Base-by-base conservation (phyloP, 176 grass and related monocot genomes). In the Avena sativa region DNA sequence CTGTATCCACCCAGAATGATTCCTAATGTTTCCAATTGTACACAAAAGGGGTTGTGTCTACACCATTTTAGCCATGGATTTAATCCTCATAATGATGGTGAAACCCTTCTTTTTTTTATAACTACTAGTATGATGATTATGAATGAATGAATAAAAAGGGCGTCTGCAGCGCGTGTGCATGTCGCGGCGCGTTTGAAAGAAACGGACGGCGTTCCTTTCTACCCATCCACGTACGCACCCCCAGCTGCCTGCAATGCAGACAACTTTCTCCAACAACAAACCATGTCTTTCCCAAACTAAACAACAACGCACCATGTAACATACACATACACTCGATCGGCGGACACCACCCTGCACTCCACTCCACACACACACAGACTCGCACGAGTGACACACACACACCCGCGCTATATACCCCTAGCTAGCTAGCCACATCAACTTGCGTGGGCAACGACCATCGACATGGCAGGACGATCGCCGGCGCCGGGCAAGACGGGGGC, bases 401-500 rank as follows among this genome's bases (percentile, higher is more conserved):
- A 3, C 38, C 0, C 12, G 20, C 10, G 36, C 12, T 74, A 74
- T 74, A 74, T 40, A 40, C 38, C 38, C 38, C 38, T 40, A 47
- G 44, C 44, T 47, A 61, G 58, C n/a, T 23, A 11, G 72, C 23
- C 73, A 9, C 73, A 9, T 52, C 26, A 48, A 48, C 73, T 9
- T 76, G 73, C 48, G 48, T 53, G 72, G 36, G 44, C 6, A 6
- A 47, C 44, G 44, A 47, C 44, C 8, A 47, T 47, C 44, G 44
- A 7, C 44, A 9, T 47, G 8, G 44, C 44, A 47, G 44, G 4
- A 40, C 38, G 38, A 40, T 38, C 25, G 26, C 26, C 26, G 50
- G 9, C 50, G 49, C 26, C 74, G 50, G 6, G 10, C 50, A 77
- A 34, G 74, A 56, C 50, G 50, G 90, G 90, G 4, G 86, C 90